These are phyloP conservation scores for Apiotrichum gamsii DNA, from an alignment of 1,284 basidiomycete genomes.

Conservation along the genomic window DNA sequence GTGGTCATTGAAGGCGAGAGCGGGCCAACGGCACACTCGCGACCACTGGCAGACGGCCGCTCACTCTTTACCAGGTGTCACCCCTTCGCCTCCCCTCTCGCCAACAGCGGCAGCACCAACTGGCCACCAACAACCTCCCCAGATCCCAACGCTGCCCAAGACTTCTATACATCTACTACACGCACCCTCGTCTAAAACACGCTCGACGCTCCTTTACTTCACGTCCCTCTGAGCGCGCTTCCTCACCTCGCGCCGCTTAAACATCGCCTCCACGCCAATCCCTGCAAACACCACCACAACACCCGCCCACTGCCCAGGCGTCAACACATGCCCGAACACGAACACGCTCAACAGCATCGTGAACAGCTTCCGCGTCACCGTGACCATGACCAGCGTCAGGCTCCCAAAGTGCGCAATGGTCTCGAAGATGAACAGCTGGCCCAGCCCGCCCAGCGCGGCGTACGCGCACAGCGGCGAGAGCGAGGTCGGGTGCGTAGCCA, in stretches of 20 bases:
- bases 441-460: constrained; percentile 82
- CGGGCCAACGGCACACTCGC: too few relatives aligned
- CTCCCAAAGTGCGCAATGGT: constrained; percentile 94
- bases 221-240: constrained; percentile 27
- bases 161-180: neutral
- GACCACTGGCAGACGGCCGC: too few relatives aligned
- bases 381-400: constrained; percentile 86
- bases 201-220: neutral
- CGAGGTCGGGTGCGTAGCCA: constrained; percentile 72
- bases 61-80: too few relatives aligned
- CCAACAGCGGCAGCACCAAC: too few relatives aligned
- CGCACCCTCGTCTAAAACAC: neutral
- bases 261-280: constrained; percentile 85
- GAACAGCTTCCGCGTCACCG: constrained; percentile 94
- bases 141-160: too few relatives aligned
- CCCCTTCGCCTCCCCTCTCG: too few relatives aligned
- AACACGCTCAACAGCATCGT: constrained; percentile 95
- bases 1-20: too few relatives aligned
- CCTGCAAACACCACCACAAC: constrained; percentile 85
- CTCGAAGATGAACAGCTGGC: constrained; percentile 97
- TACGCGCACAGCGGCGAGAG: constrained; percentile 73
- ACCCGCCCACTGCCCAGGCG: constrained; percentile 82
- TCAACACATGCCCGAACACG: constrained; percentile 83
- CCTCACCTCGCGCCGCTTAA: constrained; percentile 53
- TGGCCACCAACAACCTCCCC: too few relatives aligned